Evolutionary conservation across 2,329 filamentous ascomycete species (phyloP).

Genomic region (Curvularia verruculosa): DNA sequence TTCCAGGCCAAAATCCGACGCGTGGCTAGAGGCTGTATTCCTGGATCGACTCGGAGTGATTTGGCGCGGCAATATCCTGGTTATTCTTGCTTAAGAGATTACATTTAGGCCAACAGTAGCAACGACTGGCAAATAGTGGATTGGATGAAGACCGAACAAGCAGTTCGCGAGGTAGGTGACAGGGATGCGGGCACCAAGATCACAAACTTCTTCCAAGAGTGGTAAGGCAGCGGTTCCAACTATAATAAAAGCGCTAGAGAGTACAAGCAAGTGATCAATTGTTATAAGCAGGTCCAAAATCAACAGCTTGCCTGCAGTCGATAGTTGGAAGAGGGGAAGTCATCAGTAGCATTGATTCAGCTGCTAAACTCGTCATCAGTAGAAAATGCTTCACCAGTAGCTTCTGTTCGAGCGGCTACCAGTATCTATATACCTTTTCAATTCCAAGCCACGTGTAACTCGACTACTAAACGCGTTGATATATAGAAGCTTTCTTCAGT

Average conservation of each 20-base stretch:
- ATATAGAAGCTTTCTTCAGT: slow-evolving; percentile 7
- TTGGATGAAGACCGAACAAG: neutral
- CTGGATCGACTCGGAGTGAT: neutral
- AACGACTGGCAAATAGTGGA: neutral
- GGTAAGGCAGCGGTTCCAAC: neutral
- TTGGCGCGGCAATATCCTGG: neutral
- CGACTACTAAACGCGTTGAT: slow-evolving; percentile 15
- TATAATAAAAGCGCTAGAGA: neutral
- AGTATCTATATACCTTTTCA: slow-evolving; percentile 13
- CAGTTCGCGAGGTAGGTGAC: neutral
- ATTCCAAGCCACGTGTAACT: slow-evolving; percentile 10
- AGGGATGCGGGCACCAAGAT: neutral
- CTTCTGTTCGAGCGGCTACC: neutral
- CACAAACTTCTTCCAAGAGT: neutral
- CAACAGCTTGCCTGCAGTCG: neutral
- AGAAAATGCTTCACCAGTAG: neutral
- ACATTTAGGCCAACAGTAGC: neutral
- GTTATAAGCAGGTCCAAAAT: neutral
- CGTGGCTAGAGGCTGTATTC: neutral
- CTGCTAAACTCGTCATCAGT: neutral
- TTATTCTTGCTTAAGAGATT: neutral
- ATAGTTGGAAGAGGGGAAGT: neutral
- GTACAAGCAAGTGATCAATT: neutral
- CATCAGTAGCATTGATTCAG: neutral
- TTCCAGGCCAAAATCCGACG: neutral